Evolutionary conservation across 176 grass and related monocot genomes (phyloP), one percentile per base, ranked within the genome.

Genomic region (Triticum urartu): DNA sequence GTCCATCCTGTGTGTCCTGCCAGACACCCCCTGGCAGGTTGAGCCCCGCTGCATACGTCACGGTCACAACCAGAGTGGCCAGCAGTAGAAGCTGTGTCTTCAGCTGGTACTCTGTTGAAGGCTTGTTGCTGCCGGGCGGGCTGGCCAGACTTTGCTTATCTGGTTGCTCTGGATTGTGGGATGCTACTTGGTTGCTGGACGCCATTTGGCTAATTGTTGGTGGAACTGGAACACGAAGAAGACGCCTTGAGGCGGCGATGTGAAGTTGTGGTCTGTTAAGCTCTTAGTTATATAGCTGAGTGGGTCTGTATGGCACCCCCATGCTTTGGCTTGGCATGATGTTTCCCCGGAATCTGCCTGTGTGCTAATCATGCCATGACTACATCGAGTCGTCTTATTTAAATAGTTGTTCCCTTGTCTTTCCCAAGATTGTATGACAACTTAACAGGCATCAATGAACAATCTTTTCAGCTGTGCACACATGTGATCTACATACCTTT

Each of bases 1-100:
- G 66, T 18, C 6, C 35, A 3, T 58, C 48, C 0, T 9, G 0
- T 3, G 47, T 32, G 22, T 82, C 7, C 18, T 77, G 63, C 87
- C 90, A 92, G 62, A 86, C 25, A 0, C 25, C 25, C 25, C 91
- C 88, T 0, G 88, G 88, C 9, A 34, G 85, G 71, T 82, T 82
- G 6, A 89, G 54, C 47, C 91, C 91, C 0, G 22, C 36, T 2
- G 8, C 60, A 50, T 90, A 92, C 11, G 90, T 87, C 61, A 76
- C 88, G 1, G 83, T 81, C 1, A 83, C 83, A 0, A 89, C 83
- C 69, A 85, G 69, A 6, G 78, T 81, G 33, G 83, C 77, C 47
- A 85, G 88, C 25, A 89, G 78, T 36, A 89, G 42, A 7, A 89
- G 88, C 45, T 76, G 67, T 5, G 75, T 81, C 65, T 68, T 36